A percentile compares a stretch with the other conserved stretches of the same genome.
Evolutionary conservation across 73 alveolate genomes (phyloP).

Genomic region (Paramecium biaurelia): DNA sequence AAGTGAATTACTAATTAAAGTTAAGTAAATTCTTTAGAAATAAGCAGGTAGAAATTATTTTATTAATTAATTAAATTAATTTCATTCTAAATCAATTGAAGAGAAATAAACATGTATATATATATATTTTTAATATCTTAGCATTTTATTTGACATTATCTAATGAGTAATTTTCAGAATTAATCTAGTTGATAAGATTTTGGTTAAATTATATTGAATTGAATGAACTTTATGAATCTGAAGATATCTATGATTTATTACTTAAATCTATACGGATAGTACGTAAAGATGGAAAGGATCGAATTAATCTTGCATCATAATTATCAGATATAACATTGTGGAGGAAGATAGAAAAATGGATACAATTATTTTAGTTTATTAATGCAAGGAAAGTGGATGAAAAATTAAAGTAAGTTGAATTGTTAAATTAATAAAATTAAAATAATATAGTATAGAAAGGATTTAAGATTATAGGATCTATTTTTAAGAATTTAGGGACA

Average conservation of each 20-base stretch:
- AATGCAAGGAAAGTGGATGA: conserved; percentile 53
- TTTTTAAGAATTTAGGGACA: background rate
- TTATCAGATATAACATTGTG: background rate
- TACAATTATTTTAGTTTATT: conserved; percentile 1
- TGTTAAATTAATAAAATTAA: background rate
- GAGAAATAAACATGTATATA: background rate
- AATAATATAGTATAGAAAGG: conserved; percentile 51
- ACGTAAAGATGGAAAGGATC: background rate
- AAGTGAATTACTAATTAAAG: background rate
- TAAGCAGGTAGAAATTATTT: conserved; percentile 43
- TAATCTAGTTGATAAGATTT: background rate
- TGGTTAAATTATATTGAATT: conserved; percentile 31
- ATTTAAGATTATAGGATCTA: conserved; percentile 37
- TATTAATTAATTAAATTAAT: background rate
- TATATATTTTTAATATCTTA: background rate
- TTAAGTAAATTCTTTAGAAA: background rate
- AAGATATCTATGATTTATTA: conserved; percentile 26
- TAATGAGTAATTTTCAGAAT: background rate
- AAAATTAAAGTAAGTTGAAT: background rate
- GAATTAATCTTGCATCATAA: background rate
- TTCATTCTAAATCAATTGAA: background rate
- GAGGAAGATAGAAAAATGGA: conserved; percentile 47
- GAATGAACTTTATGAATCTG: conserved; percentile 12
- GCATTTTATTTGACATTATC: background rate
- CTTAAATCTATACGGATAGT: conserved; percentile 7